phyloP scores from a whole-genome alignment of 164 flowering plant species.

The Echeveria elegans region DNA sequence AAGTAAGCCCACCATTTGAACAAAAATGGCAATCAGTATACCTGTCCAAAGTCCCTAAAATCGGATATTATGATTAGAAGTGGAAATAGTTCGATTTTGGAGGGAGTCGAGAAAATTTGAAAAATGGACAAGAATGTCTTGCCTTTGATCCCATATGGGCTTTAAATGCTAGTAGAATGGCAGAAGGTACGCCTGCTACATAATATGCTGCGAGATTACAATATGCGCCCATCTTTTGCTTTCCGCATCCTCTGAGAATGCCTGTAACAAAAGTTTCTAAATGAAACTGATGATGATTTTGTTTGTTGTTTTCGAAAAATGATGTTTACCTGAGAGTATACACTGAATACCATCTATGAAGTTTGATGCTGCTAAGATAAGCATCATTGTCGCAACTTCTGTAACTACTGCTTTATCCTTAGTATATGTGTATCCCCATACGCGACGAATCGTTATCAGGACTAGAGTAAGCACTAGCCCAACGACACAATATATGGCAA shows the following conservation, averaged over 20 bases:
- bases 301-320: background rate
- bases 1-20: background rate
- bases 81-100: background rate
- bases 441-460: slow-evolving; percentile 16
- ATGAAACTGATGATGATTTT: background rate
- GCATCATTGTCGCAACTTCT: slow-evolving; percentile 20
- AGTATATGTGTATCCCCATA: slow-evolving; percentile 28
- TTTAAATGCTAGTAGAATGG: slow-evolving; percentile 15
- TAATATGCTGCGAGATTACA: slow-evolving; percentile 24
- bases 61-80: background rate
- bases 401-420: slow-evolving; percentile 24
- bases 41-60: slow-evolving; percentile 7
- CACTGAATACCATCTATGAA: slow-evolving; percentile 21
- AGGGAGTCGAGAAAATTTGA: background rate
- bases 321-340: slow-evolving; percentile 25
- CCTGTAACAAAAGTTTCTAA: slow-evolving; percentile 10
- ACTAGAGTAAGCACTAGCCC: slow-evolving; percentile 12
- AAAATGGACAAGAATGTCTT: background rate
- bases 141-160: slow-evolving; percentile 17
- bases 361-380: slow-evolving; percentile 15
- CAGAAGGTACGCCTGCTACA: slow-evolving; percentile 20
- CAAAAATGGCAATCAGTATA: background rate
- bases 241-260: slow-evolving; percentile 26
- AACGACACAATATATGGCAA: slow-evolving; percentile 14
- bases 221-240: slow-evolving; percentile 24